Evolutionary conservation across 78 protist genomes (phyloP).

Genomic region (Planoprotostelium fungivorum): DNA sequence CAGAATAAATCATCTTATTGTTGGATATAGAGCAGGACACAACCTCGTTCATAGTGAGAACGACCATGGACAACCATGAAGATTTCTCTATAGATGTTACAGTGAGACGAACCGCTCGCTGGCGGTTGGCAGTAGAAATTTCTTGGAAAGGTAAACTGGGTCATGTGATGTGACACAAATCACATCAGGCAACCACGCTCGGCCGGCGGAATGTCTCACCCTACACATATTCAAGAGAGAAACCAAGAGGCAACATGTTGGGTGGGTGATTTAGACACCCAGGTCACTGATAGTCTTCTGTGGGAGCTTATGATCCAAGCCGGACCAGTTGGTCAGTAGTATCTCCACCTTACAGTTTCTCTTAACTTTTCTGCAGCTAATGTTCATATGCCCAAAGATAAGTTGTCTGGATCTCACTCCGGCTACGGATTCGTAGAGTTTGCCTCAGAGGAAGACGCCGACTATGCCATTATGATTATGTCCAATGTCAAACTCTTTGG

Average conservation of each 20-base stretch:
- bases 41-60: too few species aligned
- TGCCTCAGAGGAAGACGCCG: conserved; percentile 90
- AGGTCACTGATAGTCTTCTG: conserved; percentile 85
- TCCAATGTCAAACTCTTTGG: conserved; percentile 88
- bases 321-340: conserved; percentile 81
- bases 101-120: too few species aligned
- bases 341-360: not conserved
- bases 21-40: too few species aligned
- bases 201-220: not conserved
- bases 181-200: not conserved
- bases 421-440: conserved; percentile 97
- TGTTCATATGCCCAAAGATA: conserved; percentile 95
- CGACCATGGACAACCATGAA: too few species aligned
- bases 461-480: conserved; percentile 89
- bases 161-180: too few species aligned
- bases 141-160: too few species aligned
- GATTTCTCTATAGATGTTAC: too few species aligned
- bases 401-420: conserved; percentile 76
- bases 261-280: conserved; percentile 91
- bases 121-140: too few species aligned
- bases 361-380: conserved; percentile 44
- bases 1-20: too few species aligned
- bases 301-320: conserved; percentile 96
- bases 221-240: conserved; percentile 40
- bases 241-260: conserved; percentile 91